Base-by-base conservation (phyloP, 805 yeast genomes). In the Candida nemodendra region DNA sequence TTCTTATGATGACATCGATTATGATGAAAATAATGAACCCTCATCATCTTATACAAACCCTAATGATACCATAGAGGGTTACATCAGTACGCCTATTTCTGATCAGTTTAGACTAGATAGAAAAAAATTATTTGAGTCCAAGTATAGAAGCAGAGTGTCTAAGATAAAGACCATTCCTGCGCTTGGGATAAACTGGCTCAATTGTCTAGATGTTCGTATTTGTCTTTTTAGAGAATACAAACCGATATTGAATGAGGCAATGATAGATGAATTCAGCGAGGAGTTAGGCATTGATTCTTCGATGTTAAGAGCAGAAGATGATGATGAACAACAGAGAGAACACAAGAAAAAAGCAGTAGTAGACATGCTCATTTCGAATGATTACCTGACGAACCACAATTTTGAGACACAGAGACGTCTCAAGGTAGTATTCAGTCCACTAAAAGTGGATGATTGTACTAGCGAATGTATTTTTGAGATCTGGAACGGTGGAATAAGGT, bases 181-280 rank as follows among this genome's bases (percentile, higher is more conserved):
- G 13, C 56, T 79, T 30, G 86, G 85, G 0, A 42, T 72, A 3
- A 51, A 66, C 8, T 78, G 85, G 83, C 66, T 76, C 9, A 74
- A 72, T 37, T 66, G 62, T 37, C 54, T 80, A 9, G 69, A 72
- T 38, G 68, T 71, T 27, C 62, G 87, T 31, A 61, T 81, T 12
- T 58, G 72, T 29, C 50, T 76, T 39, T 53, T 60, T 30, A 74
- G 72, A 50, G 57, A 62, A 11, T 68, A 66, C 42, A 64, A 59
- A 42, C 76, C 76, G 29, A 65, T 54, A 31, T 52, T 50, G 41
- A 60, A 54, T 41, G 66, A 54, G 51, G 54, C 27, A 31, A 51
- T 48, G 57, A 65, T 59, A 38, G 68, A 47, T 24, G 65, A 61
- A 31, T 57, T 61, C 33, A 56, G 61, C 28, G 48, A 44, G 14